Conservation (phyloP, 2,329 filamentous ascomycete species). For the Pseudocercospora macadamiae region DNA sequence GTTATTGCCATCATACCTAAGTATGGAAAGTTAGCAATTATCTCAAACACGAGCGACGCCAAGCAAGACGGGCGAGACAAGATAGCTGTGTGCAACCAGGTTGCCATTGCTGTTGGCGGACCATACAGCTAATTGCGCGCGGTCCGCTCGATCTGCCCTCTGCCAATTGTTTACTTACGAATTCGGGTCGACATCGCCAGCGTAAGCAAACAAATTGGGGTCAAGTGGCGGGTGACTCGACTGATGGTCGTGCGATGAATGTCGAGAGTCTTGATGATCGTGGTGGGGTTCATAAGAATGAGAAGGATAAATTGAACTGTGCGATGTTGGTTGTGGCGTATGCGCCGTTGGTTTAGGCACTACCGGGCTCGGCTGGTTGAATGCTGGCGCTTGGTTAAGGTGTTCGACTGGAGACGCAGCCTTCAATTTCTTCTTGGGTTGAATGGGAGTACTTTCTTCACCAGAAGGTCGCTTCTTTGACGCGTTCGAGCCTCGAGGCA, state of each 20-base stretch:
- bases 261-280: slow-evolving; percentile 12
- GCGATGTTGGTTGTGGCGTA: slow-evolving; percentile 11
- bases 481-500: slow-evolving; percentile 61
- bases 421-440: slow-evolving; percentile 31
- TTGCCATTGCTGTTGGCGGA: too few relatives aligned
- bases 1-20: slow-evolving; percentile 19
- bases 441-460: slow-evolving; percentile 39
- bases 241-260: slow-evolving; percentile 14
- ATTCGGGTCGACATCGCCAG: slow-evolving; percentile 8
- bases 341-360: slow-evolving; percentile 11
- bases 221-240: slow-evolving; percentile 28
- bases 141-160: too few relatives aligned
- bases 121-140: too few relatives aligned
- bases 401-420: slow-evolving; percentile 14
- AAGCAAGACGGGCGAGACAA: too few relatives aligned
- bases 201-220: slow-evolving; percentile 23
- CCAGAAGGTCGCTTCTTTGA: slow-evolving; percentile 56
- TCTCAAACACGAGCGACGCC: too few relatives aligned
- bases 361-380: slow-evolving; percentile 20
- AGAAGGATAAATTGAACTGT: slow-evolving; percentile 10
- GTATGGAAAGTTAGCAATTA: too few relatives aligned
- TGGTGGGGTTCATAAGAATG: slow-evolving; percentile 10
- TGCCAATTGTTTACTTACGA: too few relatives aligned
- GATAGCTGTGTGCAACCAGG: too few relatives aligned
- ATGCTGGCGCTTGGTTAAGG: slow-evolving; percentile 8